Evolutionary conservation across 208 protist genomes (phyloP).

Genomic region (Strigomonas oncopelti): DNA sequence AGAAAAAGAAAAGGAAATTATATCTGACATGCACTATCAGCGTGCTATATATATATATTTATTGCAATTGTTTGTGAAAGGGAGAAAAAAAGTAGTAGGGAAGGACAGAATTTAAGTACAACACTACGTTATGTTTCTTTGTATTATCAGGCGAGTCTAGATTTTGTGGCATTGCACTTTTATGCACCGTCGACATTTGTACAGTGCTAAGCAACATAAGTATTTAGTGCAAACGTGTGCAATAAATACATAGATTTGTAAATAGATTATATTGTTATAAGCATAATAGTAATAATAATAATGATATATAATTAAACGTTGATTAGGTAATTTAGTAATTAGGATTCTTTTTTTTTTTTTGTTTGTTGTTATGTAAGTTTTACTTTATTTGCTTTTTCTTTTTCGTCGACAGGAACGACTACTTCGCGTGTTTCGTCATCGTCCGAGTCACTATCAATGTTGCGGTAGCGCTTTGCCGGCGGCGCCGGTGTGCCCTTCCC

Average conservation of each 20-base stretch:
- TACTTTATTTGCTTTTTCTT: conserved; percentile 7
- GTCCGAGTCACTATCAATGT: conserved; percentile 25
- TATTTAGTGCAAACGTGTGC: not conserved
- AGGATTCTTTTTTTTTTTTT: too few relatives aligned
- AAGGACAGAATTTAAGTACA: too few relatives aligned
- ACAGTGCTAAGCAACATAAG: not conserved
- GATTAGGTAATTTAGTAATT: too few relatives aligned
- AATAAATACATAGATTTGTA: not conserved
- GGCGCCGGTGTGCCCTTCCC: not conserved
- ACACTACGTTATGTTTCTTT: too few relatives aligned
- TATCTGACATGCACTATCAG: too few relatives aligned
- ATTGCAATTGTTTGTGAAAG: too few relatives aligned
- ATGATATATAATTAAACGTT: too few relatives aligned
- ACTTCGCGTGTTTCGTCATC: conserved; percentile 14
- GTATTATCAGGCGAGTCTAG: too few relatives aligned
- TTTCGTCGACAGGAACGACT: not conserved
- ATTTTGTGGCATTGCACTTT: too few relatives aligned
- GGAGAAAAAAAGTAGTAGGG: conserved; percentile 6
- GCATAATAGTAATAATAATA: conserved; percentile 6
- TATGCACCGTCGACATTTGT: too few relatives aligned
- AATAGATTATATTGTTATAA: conserved; percentile 5
- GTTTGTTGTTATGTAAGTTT: not conserved
- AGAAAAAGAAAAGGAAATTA: too few relatives aligned
- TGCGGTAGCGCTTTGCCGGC: conserved; percentile 14
- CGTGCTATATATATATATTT: too few relatives aligned